Conservation (phyloP, 768 basidiomycete genomes). For the Suillus brevipes region DNA sequence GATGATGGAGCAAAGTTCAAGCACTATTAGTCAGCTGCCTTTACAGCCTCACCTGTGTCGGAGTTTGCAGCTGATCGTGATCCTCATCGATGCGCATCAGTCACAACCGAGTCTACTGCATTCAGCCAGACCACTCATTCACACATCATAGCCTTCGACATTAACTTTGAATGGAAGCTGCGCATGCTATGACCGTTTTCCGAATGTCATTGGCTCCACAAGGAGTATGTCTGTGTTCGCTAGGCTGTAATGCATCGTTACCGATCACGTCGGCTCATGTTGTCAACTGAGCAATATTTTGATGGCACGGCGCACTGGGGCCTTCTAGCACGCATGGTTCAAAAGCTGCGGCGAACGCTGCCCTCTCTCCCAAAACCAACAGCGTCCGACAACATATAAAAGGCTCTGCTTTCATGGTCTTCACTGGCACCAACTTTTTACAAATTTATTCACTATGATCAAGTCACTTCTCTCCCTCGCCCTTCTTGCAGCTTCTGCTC, state of each 20-base stretch:
- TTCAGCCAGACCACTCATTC: not conserved
- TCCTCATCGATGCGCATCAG: not conserved
- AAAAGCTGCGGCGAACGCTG: not conserved
- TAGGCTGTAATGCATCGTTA: not conserved
- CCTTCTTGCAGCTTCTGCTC: slow-evolving; percentile 34
- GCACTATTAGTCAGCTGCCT: too few relatives aligned
- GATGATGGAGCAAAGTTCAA: not conserved
- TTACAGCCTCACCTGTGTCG: too few relatives aligned
- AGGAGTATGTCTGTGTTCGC: not conserved
- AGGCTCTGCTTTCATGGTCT: not conserved
- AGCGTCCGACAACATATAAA: not conserved
- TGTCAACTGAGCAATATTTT: not conserved
- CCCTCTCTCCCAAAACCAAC: not conserved
- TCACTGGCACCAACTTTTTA: not conserved
- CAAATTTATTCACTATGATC: slow-evolving; percentile 18
- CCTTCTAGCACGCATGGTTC: not conserved
- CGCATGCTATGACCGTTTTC: not conserved
- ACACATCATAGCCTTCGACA: not conserved
- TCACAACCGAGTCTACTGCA: not conserved
- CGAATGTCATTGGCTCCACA: not conserved
- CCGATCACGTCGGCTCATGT: not conserved
- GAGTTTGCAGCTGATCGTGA: too few relatives aligned
- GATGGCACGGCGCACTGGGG: not conserved
- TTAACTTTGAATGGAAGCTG: not conserved
- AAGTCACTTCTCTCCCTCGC: slow-evolving; percentile 13